phyloP scores from a whole-genome alignment of 202 grass and related monocot genomes.

The Setaria italica region DNA sequence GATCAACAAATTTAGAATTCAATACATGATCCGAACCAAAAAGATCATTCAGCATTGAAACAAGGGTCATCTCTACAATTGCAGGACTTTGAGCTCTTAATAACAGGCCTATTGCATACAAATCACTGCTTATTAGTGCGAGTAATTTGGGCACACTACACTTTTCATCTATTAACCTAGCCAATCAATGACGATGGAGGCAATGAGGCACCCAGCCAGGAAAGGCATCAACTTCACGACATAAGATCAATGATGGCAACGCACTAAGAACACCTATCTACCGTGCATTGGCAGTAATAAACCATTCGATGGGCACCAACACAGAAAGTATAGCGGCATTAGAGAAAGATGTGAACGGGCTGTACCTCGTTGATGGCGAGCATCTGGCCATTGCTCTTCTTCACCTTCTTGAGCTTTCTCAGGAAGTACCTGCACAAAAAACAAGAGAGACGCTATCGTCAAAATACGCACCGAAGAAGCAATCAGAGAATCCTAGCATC shows the following conservation, averaged over 20 bases:
- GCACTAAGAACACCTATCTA: background rate
- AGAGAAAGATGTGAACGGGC: background rate
- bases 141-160: background rate
- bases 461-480: background rate
- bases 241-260: background rate
- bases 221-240: background rate
- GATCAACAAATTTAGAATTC: background rate
- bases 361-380: slow-evolving; percentile 81
- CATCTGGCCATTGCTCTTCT: slow-evolving; percentile 84
- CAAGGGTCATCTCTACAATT: no score
- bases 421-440: slow-evolving; percentile 67
- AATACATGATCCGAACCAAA: background rate
- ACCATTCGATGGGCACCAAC: background rate
- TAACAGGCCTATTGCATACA: background rate
- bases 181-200: background rate
- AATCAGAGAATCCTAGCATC: background rate
- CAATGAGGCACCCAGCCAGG: background rate
- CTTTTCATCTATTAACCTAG: background rate
- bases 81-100: background rate
- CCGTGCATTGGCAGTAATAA: background rate
- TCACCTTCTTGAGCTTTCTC: slow-evolving; percentile 87
- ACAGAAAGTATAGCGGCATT: background rate
- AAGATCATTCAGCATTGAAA: background rate
- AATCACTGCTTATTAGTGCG: background rate
- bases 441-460: background rate